Evolutionary conservation across 169 alveolate species (phyloP).

Genomic region (Babesia divergens): DNA sequence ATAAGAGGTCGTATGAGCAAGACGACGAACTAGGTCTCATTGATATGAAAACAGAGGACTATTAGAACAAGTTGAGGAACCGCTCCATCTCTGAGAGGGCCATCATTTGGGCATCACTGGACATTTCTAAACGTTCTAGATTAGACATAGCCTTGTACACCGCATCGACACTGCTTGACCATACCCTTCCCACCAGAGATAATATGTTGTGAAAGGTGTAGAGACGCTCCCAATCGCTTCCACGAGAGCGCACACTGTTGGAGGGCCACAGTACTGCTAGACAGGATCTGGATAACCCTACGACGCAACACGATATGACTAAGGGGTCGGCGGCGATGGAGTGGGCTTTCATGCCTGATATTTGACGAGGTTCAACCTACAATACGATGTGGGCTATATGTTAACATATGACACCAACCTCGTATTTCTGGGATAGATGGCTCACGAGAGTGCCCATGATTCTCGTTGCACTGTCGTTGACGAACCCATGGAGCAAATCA

Average conservation of each 20-base stretch:
- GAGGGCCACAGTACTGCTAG: constrained; percentile 5
- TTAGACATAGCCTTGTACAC: not conserved
- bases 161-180: not conserved
- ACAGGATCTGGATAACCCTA: constrained; percentile 27
- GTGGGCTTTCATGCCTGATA: not conserved
- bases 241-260: not conserved
- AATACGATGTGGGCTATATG: too few species aligned
- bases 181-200: not conserved
- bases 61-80: constrained; percentile 37
- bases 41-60: constrained; percentile 31
- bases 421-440: constrained; percentile 18
- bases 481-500: constrained; percentile 1
- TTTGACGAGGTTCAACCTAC: not conserved
- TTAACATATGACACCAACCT: too few species aligned
- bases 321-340: constrained; percentile 18
- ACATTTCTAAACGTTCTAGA: not conserved
- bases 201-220: not conserved
- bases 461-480: not conserved
- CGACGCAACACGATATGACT: constrained; percentile 20
- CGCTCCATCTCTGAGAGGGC: constrained; percentile 2
- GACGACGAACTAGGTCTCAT: constrained; percentile 50
- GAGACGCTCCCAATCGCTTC: not conserved
- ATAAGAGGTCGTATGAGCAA: constrained; percentile 49
- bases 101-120: not conserved
- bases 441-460: not conserved